Percentiles rank a stretch among this genome's conserved stretches.
Evolutionary conservation across 2,329 filamentous ascomycete genomes (phyloP).

Genomic region (Fusarium udum): DNA sequence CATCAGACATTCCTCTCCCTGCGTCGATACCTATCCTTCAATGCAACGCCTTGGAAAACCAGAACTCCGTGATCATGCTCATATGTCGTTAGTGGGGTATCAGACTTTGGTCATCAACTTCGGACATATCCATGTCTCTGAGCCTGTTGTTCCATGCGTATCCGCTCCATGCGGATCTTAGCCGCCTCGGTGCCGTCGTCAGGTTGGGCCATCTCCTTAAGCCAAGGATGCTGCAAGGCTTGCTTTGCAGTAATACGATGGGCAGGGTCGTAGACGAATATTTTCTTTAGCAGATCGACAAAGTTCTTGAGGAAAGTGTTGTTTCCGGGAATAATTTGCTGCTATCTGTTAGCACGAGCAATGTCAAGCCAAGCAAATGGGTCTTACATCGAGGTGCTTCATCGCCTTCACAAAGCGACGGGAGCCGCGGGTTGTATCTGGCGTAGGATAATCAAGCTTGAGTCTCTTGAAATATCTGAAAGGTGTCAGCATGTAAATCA

Average conservation of each 20-base stretch:
- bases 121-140: slow-evolving; percentile 41
- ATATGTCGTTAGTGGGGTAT: slow-evolving; percentile 44
- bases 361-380: background rate
- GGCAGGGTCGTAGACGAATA: slow-evolving; percentile 73
- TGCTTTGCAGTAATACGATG: slow-evolving; percentile 74
- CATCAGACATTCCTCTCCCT: slow-evolving; percentile 34
- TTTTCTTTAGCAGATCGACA: slow-evolving; percentile 70
- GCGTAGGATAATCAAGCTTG: slow-evolving; percentile 71
- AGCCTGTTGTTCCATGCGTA: slow-evolving; percentile 54
- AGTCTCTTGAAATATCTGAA: slow-evolving; percentile 72
- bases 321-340: slow-evolving; percentile 73
- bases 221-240: slow-evolving; percentile 74
- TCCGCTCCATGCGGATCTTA: slow-evolving; percentile 67
- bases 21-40: slow-evolving; percentile 32
- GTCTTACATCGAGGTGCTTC: slow-evolving; percentile 70
- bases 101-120: slow-evolving; percentile 29
- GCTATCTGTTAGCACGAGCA: slow-evolving; percentile 2
- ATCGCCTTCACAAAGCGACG: slow-evolving; percentile 76
- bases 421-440: slow-evolving; percentile 71
- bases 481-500: slow-evolving; percentile 39
- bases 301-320: slow-evolving; percentile 70
- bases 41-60: slow-evolving; percentile 41
- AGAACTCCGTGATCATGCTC: slow-evolving; percentile 48
- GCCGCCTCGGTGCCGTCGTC: slow-evolving; percentile 75
- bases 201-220: slow-evolving; percentile 68